phyloP scores from a whole-genome alignment of 2,329 filamentous ascomycete genomes.

The Fusarium sororula region DNA sequence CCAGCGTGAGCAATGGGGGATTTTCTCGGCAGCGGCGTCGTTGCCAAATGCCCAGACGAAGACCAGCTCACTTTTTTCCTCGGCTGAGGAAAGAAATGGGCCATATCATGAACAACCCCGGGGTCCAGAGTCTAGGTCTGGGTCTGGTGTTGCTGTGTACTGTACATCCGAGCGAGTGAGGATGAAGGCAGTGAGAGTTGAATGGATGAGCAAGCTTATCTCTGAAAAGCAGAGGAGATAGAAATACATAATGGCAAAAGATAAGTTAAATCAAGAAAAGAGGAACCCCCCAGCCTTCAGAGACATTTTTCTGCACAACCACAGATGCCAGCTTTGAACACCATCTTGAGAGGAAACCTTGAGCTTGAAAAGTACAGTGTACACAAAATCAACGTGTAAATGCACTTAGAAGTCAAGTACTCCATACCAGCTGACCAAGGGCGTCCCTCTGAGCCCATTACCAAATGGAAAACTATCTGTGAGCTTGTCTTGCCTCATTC shows the following conservation, averaged over 20 bases:
- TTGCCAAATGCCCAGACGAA: slow-evolving; percentile 17
- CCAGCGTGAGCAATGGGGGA: not conserved
- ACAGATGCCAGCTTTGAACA: slow-evolving; percentile 23
- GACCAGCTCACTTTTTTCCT: slow-evolving; percentile 19
- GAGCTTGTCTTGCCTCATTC: slow-evolving; percentile 43
- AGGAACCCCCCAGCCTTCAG: slow-evolving; percentile 27
- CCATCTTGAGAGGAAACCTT: slow-evolving; percentile 12
- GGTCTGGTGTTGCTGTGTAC: slow-evolving; percentile 5
- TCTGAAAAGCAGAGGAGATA: slow-evolving; percentile 45
- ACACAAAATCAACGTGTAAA: not conserved
- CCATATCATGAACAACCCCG: slow-evolving; percentile 22
- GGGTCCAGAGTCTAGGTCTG: slow-evolving; percentile 1
- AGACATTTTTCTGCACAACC: slow-evolving; percentile 30
- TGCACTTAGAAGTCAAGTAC: slow-evolving; percentile 2
- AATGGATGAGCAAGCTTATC: slow-evolving; percentile 44
- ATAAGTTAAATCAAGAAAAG: slow-evolving; percentile 40
- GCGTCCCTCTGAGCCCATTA: slow-evolving; percentile 43
- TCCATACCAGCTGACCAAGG: slow-evolving; percentile 24
- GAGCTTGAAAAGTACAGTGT: slow-evolving; percentile 9
- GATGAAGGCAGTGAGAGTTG: slow-evolving; percentile 21
- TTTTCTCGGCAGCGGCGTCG: slow-evolving; percentile 33
- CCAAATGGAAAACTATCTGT: slow-evolving; percentile 42
- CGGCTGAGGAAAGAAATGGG: slow-evolving; percentile 19
- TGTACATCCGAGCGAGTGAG: slow-evolving; percentile 27
- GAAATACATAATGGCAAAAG: slow-evolving; percentile 53